These are phyloP conservation scores for Globisporangium parvum DNA, from an alignment of 352 stramenopile species.

Conservation along the genomic window DNA sequence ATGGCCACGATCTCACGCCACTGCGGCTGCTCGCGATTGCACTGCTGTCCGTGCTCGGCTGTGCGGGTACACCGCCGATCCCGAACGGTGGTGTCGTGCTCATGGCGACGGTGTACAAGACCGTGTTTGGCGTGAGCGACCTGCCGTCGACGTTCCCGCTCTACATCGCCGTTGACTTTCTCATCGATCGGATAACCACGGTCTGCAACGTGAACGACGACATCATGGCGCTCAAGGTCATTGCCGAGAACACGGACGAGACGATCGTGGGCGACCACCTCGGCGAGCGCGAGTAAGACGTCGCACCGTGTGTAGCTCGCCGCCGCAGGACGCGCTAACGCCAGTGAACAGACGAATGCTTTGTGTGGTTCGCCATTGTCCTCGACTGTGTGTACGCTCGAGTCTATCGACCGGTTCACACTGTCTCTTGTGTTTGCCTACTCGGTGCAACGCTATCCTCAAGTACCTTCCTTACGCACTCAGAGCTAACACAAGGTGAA, in stretches of 20 bases:
- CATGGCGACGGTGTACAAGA: conserved; percentile 64
- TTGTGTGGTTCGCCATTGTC: too few relatives aligned
- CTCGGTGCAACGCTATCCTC: too few relatives aligned
- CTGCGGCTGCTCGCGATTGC: conserved; percentile 42
- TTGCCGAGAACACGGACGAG: conserved; percentile 67
- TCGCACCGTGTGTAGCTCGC: too few relatives aligned
- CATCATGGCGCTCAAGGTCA: conserved; percentile 71
- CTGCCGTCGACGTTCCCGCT: conserved; percentile 50
- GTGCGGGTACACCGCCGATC: conserved; percentile 44
- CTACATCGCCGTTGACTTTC: conserved; percentile 56
- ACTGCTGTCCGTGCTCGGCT: conserved; percentile 48
- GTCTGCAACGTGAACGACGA: conserved; percentile 79
- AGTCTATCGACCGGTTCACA: too few relatives aligned
- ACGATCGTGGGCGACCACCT: conserved; percentile 53
- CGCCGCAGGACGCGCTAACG: too few relatives aligned
- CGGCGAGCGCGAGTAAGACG: conserved; percentile 33
- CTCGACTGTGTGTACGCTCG: too few relatives aligned
- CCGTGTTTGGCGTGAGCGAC: conserved; percentile 37
- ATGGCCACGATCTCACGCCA: conserved; percentile 42
- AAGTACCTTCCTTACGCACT: too few relatives aligned
- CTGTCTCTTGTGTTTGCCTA: too few relatives aligned
- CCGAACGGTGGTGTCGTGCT: conserved; percentile 41
- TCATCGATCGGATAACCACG: conserved; percentile 58
- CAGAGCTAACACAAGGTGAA: too few relatives aligned
- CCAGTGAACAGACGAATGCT: too few relatives aligned